These are phyloP conservation scores for Aquilaria yunnanensis DNA, from an alignment of 345 rosid species.

Conservation along the genomic window DNA sequence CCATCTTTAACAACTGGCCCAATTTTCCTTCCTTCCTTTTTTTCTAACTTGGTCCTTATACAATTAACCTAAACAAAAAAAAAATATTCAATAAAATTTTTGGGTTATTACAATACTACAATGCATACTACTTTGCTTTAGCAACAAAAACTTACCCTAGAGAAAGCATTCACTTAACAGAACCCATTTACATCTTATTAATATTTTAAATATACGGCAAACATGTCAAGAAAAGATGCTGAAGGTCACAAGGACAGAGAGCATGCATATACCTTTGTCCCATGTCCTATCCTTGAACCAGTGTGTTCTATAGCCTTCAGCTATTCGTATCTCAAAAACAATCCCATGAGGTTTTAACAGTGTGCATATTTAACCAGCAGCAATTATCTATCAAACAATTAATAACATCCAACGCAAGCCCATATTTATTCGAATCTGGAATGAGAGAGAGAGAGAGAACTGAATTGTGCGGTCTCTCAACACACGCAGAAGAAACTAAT, in stretches of 20 bases:
- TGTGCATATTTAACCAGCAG: constrained; percentile 64
- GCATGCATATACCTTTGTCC: constrained; percentile 45
- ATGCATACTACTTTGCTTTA: too few relatives aligned
- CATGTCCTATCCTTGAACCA: constrained; percentile 79
- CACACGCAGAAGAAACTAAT: too few relatives aligned
- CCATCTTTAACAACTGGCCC: too few relatives aligned
- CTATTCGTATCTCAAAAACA: constrained; percentile 62
- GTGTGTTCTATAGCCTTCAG: constrained; percentile 63
- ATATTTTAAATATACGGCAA: not conserved
- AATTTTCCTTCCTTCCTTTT: too few relatives aligned
- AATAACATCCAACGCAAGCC: constrained; percentile 42
- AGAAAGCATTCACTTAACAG: not conserved
- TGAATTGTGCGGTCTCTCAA: not conserved
- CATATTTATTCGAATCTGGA: constrained; percentile 54
- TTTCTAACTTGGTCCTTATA: too few relatives aligned
- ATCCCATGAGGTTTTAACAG: constrained; percentile 54
- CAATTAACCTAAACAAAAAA: too few relatives aligned
- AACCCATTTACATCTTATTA: not conserved
- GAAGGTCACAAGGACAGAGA: not conserved
- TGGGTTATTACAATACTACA: too few relatives aligned
- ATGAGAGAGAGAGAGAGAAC: not conserved
- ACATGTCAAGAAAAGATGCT: not conserved
- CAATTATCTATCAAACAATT: constrained; percentile 30
- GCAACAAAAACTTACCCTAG: not conserved
- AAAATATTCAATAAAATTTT: too few relatives aligned